Conservation (phyloP, 352 stramenopile genomes). For the Bremia lactucae region DNA sequence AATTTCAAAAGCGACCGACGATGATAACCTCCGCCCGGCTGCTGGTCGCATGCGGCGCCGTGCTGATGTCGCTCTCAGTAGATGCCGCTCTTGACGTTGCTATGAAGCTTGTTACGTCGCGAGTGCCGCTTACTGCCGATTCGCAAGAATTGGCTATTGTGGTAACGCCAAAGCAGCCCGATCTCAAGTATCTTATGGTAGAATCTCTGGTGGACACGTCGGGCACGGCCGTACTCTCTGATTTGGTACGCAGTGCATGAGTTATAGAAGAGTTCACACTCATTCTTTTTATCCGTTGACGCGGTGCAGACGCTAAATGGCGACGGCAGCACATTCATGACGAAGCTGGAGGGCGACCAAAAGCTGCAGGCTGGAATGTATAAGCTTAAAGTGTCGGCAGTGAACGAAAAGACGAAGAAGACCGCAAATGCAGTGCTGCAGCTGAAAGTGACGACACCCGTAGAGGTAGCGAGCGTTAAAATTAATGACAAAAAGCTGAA, state of each 20-base stretch:
- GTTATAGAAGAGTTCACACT: neutral
- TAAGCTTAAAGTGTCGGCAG: constrained; percentile 65
- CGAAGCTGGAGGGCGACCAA: constrained; percentile 24
- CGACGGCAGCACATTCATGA: constrained; percentile 50
- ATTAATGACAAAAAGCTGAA: constrained; percentile 45
- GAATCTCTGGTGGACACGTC: constrained; percentile 64
- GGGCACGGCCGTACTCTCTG: constrained; percentile 40
- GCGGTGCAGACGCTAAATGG: constrained; percentile 41
- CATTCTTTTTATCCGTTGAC: neutral
- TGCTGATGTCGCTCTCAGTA: constrained; percentile 16
- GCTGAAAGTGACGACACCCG: constrained; percentile 65
- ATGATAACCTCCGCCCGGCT: constrained; percentile 17
- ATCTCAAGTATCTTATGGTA: constrained; percentile 46
- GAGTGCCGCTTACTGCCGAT: constrained; percentile 30
- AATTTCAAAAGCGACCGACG: constrained; percentile 15
- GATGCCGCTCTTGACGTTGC: constrained; percentile 26
- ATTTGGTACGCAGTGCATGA: constrained; percentile 28
- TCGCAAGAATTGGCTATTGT: constrained; percentile 41
- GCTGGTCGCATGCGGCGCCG: constrained; percentile 14
- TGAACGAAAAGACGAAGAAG: constrained; percentile 30
- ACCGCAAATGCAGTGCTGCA: constrained; percentile 51
- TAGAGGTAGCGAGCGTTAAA: constrained; percentile 38
- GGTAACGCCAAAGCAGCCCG: constrained; percentile 40
- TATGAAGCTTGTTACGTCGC: constrained; percentile 34
- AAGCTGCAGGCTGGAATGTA: constrained; percentile 58